Evolutionary conservation across 1,284 basidiomycete genomes (phyloP).

Genomic region (Meripilus lineatus): DNA sequence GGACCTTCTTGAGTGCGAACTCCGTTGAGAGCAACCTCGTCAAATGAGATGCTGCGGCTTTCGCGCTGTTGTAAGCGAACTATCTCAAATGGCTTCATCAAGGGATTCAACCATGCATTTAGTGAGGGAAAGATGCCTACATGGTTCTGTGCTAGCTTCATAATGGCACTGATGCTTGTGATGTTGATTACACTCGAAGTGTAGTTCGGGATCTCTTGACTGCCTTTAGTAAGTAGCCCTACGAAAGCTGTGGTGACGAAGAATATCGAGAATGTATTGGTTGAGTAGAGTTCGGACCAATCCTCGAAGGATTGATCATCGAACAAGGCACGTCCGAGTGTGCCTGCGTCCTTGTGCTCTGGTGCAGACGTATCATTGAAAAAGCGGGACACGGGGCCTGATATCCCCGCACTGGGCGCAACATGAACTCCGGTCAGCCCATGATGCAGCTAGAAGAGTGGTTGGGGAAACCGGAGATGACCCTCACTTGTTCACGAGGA

Average conservation of each 20-base stretch:
- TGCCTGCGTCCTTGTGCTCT: slow-evolving; percentile 55
- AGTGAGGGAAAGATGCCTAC: slow-evolving; percentile 35
- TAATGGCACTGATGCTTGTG: slow-evolving; percentile 68
- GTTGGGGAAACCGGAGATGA: no score
- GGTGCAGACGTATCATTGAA: slow-evolving; percentile 50
- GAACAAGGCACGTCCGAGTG: slow-evolving; percentile 62
- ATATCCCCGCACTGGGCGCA: slow-evolving; percentile 59
- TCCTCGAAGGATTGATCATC: slow-evolving; percentile 56
- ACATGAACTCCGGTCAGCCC: not conserved
- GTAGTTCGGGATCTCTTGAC: slow-evolving; percentile 49
- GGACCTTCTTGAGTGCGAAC: slow-evolving; percentile 59
- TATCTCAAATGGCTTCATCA: slow-evolving; percentile 22
- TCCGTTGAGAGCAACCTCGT: slow-evolving; percentile 74
- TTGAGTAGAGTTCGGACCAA: slow-evolving; percentile 56
- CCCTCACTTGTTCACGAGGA: slow-evolving; percentile 75
- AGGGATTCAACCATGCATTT: not conserved
- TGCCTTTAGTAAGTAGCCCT: slow-evolving; percentile 67
- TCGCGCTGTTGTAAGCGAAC: slow-evolving; percentile 78
- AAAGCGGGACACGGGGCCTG: slow-evolving; percentile 57
- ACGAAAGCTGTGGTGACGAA: slow-evolving; percentile 74
- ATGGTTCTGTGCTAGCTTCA: slow-evolving; percentile 69
- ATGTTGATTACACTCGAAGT: slow-evolving; percentile 70
- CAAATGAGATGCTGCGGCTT: slow-evolving; percentile 71
- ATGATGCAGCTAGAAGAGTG: slow-evolving; percentile 47
- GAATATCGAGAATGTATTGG: slow-evolving; percentile 70